These are phyloP conservation scores for Aspergillus viridinutans DNA, from an alignment of 2,329 filamentous ascomycete species.

Conservation along the genomic window DNA sequence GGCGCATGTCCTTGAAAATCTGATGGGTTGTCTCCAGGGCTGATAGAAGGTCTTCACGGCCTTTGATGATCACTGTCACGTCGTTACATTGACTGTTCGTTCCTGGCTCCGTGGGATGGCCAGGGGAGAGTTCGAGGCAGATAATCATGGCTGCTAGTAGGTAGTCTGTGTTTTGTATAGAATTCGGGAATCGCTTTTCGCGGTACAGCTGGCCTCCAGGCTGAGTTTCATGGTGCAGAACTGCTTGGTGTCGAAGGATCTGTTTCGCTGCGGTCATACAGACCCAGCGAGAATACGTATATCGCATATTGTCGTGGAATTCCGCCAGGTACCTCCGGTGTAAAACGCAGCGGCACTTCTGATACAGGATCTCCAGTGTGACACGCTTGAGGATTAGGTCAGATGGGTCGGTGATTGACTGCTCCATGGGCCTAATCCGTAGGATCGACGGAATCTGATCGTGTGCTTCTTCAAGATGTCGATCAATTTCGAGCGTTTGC, in stretches of 20 bases:
- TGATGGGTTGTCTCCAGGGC: conserved; percentile 24
- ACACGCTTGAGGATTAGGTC: conserved; percentile 51
- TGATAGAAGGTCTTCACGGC: conserved; percentile 20
- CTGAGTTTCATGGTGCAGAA: conserved; percentile 48
- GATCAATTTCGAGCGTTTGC: conserved; percentile 34
- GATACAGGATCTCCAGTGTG: conserved; percentile 50
- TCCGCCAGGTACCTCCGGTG: conserved; percentile 51
- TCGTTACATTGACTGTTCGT: conserved; percentile 8
- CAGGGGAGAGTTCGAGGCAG: conserved; percentile 42
- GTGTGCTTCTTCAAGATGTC: conserved; percentile 30
- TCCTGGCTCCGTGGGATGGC: conserved; percentile 7
- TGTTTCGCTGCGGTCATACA: conserved; percentile 48
- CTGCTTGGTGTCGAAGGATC: conserved; percentile 48
- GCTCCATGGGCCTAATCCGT: conserved; percentile 21
- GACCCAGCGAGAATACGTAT: conserved; percentile 41
- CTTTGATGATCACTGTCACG: conserved; percentile 9
- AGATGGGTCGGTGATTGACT: conserved; percentile 47
- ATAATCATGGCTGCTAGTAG: conserved; percentile 59
- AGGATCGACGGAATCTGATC: conserved; percentile 19
- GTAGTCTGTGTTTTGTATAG: conserved; percentile 58
- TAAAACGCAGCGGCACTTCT: conserved; percentile 50
- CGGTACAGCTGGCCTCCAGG: conserved; percentile 53
- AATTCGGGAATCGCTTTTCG: conserved; percentile 56
- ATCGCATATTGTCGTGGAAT: conserved; percentile 30
- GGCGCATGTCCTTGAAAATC: conserved; percentile 22